Base-by-base conservation (phyloP, 768 basidiomycete genomes). In the Gymnopilus dilepis region DNA sequence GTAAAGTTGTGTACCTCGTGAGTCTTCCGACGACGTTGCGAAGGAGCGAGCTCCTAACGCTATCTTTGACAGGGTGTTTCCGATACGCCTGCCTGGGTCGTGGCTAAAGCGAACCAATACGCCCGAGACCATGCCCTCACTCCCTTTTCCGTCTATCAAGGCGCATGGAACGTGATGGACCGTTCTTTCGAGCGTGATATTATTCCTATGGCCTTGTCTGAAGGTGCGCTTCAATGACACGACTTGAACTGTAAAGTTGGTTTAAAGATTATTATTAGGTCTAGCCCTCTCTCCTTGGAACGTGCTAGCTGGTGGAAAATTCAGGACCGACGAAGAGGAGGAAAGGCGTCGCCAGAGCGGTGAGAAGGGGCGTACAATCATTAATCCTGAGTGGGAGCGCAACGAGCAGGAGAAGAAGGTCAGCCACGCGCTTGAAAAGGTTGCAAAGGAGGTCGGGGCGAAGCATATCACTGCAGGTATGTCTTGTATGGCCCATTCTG, bases 101-200 rank as follows among this genome's bases (percentile, higher is more conserved):
- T 84, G 7, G 57, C 79, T 5, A 73, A 75, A 54, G 81, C 80
- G 4, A 85, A 86, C 66, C 76, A 80, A 55, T 86, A 83, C 55
- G 83, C 84, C 12, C 73, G 79, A 0, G 73, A 76, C 30, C 79
- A 85, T 42, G 83, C 76, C 0, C 70, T 82, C 54, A 79, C 81
- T 0, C 85, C 81, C 2, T 88, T 87, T 67, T 74, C 76, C 24
- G 74, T 87, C 28, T 87, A 86, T 68, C 84, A 83, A 72, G 84
- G 81, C 3, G 59, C 56, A 6, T 82, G 80, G 80, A 80, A 75
- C 64, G 69, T 80, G 17, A 69, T 82, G 59, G 64, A 76, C 4
- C 77, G 85, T 38, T 79, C 80, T 26, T 75, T 85, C 45, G 84
- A 86, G 69, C 76, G 84, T 7, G 85, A 86, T 1, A 82, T 86